phyloP scores from a whole-genome alignment of 345 rosid genomes.

The Clarkia xantiana region DNA sequence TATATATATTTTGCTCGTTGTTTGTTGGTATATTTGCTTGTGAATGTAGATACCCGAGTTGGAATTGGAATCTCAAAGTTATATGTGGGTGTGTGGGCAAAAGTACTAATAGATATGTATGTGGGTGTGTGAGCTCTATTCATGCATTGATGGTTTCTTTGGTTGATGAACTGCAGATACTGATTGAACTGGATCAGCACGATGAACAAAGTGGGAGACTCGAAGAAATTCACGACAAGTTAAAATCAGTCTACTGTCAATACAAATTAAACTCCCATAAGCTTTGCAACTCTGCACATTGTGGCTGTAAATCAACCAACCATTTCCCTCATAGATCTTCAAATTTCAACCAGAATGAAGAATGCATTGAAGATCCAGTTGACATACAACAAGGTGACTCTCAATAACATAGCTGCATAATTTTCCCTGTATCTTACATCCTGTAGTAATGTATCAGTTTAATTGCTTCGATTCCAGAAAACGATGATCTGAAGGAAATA shows the following conservation, averaged over 20 bases:
- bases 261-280: slow-evolving; percentile 21
- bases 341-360: slow-evolving; percentile 1
- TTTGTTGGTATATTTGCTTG: too few relatives aligned
- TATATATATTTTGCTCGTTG: too few relatives aligned
- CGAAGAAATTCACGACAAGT: slow-evolving; percentile 30
- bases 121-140: background rate
- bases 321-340: background rate
- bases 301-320: slow-evolving; percentile 2
- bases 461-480: too few relatives aligned
- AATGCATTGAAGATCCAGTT: slow-evolving; percentile 15
- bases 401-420: background rate
- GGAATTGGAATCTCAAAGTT: too few relatives aligned
- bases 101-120: background rate
- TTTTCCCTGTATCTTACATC: background rate
- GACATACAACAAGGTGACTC: slow-evolving; percentile 18
- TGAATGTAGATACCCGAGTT: too few relatives aligned
- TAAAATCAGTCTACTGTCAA: slow-evolving; percentile 59
- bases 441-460: too few relatives aligned
- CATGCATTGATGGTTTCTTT: background rate
- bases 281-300: slow-evolving; percentile 8
- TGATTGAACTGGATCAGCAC: slow-evolving; percentile 68
- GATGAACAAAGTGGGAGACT: slow-evolving; percentile 49
- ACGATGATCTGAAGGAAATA: too few relatives aligned
- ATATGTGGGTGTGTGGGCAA: too few relatives aligned
- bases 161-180: slow-evolving; percentile 18